Evolutionary conservation across 129 eudicot species (phyloP), one percentile per base, ranked within the genome.

Genomic region (Cynara cardunculus): DNA sequence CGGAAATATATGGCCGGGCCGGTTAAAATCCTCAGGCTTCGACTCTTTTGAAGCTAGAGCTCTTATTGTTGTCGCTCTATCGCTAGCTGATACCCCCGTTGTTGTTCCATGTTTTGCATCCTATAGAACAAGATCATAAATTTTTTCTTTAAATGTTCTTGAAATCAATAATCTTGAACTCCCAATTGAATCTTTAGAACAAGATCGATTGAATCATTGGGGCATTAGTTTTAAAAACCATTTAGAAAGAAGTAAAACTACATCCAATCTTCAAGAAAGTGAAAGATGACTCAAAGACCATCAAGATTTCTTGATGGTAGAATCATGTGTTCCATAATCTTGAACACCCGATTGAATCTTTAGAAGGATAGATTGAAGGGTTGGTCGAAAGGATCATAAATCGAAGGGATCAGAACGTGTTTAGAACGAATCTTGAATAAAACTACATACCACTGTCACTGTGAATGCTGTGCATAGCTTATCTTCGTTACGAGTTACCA

Each of bases 1-100:
- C 18, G 98, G 98, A 77, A 93, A 93, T 78, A 93, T 89, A 80
- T 93, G 98, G 30, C 96, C 98, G 5, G 98, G 96, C 21, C 98
- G 92, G 69, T 91, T 93, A 34, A 93, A 93, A 81, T 89, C 98
- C 72, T 85, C 87, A 2, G 98, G 91, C 66, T 83, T 84, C 53
- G 98, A 89, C 28, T 91, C 91, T 65, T 78, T 85, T 3, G 94
- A 89, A 69, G 98, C 98, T 75, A 93, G 90, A 66, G 97, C 87
- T 77, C 82, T 64, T 83, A 93, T 82, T 49, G 98, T 91, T 56
- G 90, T 84, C 0, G 98, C 93, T 81, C 97, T 87, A 80, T 91
- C 97, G 71, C 26, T 75, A 64, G 98, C 97, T 25, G 98, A 93
- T 24, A 93, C 97, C 32, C 97, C 98, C 3, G 94, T 93, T 4